Evolutionary conservation across 2,329 filamentous ascomycete genomes (phyloP).

Genomic region (Botrytis paeoniae): DNA sequence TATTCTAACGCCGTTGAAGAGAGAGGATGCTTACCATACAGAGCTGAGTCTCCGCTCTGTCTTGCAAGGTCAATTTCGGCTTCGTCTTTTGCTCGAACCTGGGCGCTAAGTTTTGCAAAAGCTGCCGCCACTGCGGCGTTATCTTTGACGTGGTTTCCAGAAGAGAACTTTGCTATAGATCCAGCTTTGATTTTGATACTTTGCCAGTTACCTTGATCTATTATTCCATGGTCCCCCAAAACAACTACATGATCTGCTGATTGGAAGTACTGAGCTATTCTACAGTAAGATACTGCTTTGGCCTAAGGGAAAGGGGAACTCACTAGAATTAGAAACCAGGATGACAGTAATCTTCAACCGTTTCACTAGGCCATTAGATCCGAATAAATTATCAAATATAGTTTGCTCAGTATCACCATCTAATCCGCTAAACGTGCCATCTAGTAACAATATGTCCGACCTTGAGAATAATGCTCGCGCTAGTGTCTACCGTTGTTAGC

Average conservation of each 20-base stretch:
- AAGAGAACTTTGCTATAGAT: not conserved
- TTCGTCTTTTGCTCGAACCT: slow-evolving; percentile 26
- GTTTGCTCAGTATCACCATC: slow-evolving; percentile 44
- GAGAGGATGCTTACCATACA: slow-evolving; percentile 27
- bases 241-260: slow-evolving; percentile 43
- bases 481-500: slow-evolving; percentile 35
- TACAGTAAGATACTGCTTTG: slow-evolving; percentile 7
- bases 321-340: slow-evolving; percentile 43
- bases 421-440: slow-evolving; percentile 47
- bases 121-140: slow-evolving; percentile 21
- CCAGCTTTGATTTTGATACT: not conserved
- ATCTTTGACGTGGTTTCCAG: not conserved
- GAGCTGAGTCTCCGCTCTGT: slow-evolving; percentile 27
- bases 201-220: not conserved
- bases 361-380: slow-evolving; percentile 43
- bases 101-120: slow-evolving; percentile 23
- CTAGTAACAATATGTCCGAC: slow-evolving; percentile 43
- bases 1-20: not conserved
- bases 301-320: slow-evolving; percentile 25
- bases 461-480: slow-evolving; percentile 48
- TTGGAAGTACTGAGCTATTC: slow-evolving; percentile 39
- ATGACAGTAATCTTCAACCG: slow-evolving; percentile 42
- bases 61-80: slow-evolving; percentile 29
- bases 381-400: slow-evolving; percentile 45
- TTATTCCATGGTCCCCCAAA: slow-evolving; percentile 26